phyloP scores from a whole-genome alignment of 345 rosid species.

The Tarenaya hassleriana region DNA sequence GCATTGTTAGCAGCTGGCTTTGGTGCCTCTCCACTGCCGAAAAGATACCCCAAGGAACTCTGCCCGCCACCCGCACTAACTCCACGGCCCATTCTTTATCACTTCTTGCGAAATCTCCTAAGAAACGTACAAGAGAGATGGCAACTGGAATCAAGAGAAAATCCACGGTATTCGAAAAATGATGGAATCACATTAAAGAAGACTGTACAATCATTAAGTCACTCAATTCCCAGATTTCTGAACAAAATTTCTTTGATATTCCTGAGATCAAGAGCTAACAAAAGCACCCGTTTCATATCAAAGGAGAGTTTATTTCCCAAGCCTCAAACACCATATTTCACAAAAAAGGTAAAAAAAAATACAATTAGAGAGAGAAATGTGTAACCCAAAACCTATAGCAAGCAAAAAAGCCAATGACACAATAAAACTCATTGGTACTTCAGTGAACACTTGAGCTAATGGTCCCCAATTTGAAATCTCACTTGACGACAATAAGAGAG shows the following conservation, averaged over 20 bases:
- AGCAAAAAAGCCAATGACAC: background rate
- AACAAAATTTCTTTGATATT: too few species aligned
- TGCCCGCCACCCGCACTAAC: constrained; percentile 79
- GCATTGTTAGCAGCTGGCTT: constrained; percentile 37
- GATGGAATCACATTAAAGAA: too few species aligned
- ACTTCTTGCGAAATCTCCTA: background rate
- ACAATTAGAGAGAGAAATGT: background rate
- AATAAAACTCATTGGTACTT: background rate
- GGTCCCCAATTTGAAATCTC: too few species aligned
- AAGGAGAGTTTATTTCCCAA: too few species aligned
- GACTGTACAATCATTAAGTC: too few species aligned
- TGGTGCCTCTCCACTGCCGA: constrained; percentile 69
- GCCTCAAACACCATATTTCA: background rate
- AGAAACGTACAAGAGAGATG: background rate
- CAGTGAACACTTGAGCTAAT: background rate
- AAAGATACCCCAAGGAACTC: constrained; percentile 80
- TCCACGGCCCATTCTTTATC: constrained; percentile 64
- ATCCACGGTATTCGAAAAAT: too few species aligned
- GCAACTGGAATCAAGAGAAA: background rate
- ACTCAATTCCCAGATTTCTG: too few species aligned
- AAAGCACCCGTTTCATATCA: too few species aligned
- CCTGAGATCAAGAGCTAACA: too few species aligned
- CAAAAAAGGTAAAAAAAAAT: background rate
- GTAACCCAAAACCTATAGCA: too few species aligned
- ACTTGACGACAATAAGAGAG: too few species aligned